Percentiles rank a stretch among this genome's conserved stretches.
phyloP scores from a whole-genome alignment of 2,329 filamentous ascomycete species.

The Piedraia hortae region DNA sequence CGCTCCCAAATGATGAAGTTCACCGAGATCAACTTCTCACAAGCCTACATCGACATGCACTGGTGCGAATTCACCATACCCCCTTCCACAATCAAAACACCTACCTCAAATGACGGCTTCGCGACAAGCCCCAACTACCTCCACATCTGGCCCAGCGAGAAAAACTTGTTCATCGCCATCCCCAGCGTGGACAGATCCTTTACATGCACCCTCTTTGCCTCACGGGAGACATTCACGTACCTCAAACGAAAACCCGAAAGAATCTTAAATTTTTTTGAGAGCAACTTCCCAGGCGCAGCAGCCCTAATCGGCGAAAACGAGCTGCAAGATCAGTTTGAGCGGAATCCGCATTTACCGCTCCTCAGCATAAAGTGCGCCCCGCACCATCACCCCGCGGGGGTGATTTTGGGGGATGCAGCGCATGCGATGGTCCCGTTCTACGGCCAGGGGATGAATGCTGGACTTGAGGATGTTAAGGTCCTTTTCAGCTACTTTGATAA shows the following conservation, averaged over 20 bases:
- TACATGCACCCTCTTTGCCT: conserved; percentile 80
- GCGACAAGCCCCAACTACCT: conserved; percentile 74
- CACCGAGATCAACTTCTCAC: conserved; percentile 64
- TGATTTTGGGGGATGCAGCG: conserved; percentile 77
- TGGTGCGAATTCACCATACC: conserved; percentile 86
- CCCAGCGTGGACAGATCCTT: conserved; percentile 73
- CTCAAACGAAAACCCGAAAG: conserved; percentile 35
- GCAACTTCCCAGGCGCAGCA: conserved; percentile 67
- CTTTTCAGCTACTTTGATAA: conserved; percentile 61
- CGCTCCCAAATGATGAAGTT: conserved; percentile 94
- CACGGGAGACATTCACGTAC: conserved; percentile 36
- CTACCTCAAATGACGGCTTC: conserved; percentile 26
- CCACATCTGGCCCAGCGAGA: conserved; percentile 72
- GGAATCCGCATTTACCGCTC: conserved; percentile 71
- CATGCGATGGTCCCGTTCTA: conserved; percentile 98
- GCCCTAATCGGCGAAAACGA: conserved; percentile 34
- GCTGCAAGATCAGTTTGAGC: conserved; percentile 44
- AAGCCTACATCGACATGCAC: conserved; percentile 83
- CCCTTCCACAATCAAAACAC: conserved; percentile 12
- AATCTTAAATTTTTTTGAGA: conserved; percentile 48
- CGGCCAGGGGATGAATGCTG: conserved; percentile 92
- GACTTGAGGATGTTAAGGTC: conserved; percentile 75
- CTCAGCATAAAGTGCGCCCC: conserved; percentile 84
- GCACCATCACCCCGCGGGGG: conserved; percentile 56
- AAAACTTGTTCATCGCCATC: conserved; percentile 97